Conservation (phyloP, 805 yeast species). For the Ogataea trehalophila region DNA sequence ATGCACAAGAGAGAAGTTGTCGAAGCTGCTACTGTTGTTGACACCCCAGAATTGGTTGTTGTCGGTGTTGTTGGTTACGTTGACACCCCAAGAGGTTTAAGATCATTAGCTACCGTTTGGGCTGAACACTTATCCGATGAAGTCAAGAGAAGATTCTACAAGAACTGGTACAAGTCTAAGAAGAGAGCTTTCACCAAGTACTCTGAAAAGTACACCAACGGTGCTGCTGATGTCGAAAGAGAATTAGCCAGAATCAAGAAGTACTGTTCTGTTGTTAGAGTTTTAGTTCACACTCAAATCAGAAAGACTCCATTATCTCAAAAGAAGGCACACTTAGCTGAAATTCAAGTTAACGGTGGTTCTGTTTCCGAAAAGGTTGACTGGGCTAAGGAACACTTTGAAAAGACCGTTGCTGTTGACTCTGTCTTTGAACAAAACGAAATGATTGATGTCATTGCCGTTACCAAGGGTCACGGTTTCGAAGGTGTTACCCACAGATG, state of each 20-base stretch:
- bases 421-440: slow-evolving; percentile 98
- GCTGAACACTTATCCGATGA: slow-evolving; percentile 99
- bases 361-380: slow-evolving; percentile 94
- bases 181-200: slow-evolving; percentile 99
- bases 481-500: slow-evolving; percentile 99
- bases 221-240: slow-evolving; percentile 82
- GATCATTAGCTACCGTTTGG: slow-evolving; percentile 99
- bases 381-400: slow-evolving; percentile 99
- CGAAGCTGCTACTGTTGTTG: slow-evolving; percentile 98
- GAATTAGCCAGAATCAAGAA: slow-evolving; percentile 98
- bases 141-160: slow-evolving; percentile 99
- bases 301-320: slow-evolving; percentile 98
- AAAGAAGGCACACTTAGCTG: slow-evolving; percentile 99
- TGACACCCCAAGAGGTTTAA: slow-evolving; percentile 99
- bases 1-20: slow-evolving; percentile 99
- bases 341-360: slow-evolving; percentile 99
- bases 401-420: slow-evolving; percentile 95
- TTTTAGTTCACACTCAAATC: slow-evolving; percentile 98
- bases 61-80: slow-evolving; percentile 99
- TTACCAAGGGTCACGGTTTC: slow-evolving; percentile 99
- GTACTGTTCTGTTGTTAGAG: slow-evolving; percentile 98
- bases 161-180: slow-evolving; percentile 99
- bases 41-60: slow-evolving; percentile 98
- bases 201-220: slow-evolving; percentile 96
- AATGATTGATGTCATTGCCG: slow-evolving; percentile 97